phyloP scores from a whole-genome alignment of 2,329 filamentous ascomycete species.

The Trichoderma citrinoviride region DNA sequence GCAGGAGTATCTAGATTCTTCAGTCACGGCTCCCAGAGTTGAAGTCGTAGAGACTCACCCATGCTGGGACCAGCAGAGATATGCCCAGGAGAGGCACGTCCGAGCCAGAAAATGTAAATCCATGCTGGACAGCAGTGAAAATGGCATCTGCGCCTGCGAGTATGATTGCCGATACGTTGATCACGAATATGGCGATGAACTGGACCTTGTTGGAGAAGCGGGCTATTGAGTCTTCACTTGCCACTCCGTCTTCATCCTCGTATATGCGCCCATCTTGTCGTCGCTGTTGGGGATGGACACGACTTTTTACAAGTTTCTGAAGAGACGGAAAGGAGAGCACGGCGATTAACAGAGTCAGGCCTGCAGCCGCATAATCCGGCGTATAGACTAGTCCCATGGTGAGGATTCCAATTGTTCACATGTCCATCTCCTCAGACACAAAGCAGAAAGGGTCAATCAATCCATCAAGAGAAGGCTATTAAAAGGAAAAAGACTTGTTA shows the following conservation, averaged over 20 bases:
- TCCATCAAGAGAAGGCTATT: background rate
- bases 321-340: background rate
- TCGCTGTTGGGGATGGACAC: background rate
- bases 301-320: background rate
- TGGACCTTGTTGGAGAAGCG: conserved; percentile 7
- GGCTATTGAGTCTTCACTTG: conserved; percentile 11
- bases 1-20: background rate
- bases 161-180: background rate
- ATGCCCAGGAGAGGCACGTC: background rate
- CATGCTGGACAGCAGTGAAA: conserved; percentile 1
- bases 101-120: background rate
- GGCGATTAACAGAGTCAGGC: background rate
- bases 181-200: background rate
- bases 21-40: background rate
- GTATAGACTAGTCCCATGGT: background rate
- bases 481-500: background rate
- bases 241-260: conserved; percentile 8
- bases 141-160: conserved; percentile 3
- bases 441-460: background rate
- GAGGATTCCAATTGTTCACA: background rate
- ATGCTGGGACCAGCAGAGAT: background rate
- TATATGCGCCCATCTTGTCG: background rate
- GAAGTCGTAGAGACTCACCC: background rate
- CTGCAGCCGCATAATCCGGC: background rate
- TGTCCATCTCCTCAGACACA: background rate